phyloP scores from a whole-genome alignment of 169 alveolate genomes.

The Miamiensis avidus region DNA sequence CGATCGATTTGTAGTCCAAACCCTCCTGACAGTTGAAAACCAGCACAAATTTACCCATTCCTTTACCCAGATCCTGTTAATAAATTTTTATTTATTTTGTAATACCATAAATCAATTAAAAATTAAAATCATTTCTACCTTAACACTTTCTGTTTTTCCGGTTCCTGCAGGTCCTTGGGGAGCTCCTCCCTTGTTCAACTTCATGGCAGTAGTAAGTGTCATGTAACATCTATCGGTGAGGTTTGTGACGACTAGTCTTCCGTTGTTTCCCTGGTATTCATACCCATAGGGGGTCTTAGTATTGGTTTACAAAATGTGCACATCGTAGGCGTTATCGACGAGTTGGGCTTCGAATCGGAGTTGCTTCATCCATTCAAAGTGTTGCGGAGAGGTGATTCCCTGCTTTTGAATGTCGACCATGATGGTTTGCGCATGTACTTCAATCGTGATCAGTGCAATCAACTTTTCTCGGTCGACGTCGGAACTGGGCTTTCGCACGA shows the following conservation, averaged over 20 bases:
- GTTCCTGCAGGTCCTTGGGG: constrained; percentile 99
- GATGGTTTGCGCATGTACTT: constrained; percentile 55
- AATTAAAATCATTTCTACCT: constrained; percentile 16
- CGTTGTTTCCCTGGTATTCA: constrained; percentile 97
- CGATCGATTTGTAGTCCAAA: constrained; percentile 92
- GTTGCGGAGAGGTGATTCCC: constrained; percentile 80
- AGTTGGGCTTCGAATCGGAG: constrained; percentile 80
- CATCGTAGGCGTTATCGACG: constrained; percentile 29
- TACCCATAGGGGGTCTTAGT: constrained; percentile 94
- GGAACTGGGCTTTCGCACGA: constrained; percentile 83
- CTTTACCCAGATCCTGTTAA: constrained; percentile 90
- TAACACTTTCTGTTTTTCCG: constrained; percentile 97
- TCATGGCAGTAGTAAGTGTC: constrained; percentile 94
- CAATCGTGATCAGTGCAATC: constrained; percentile 93
- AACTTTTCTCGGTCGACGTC: constrained; percentile 85
- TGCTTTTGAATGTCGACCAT: constrained; percentile 57
- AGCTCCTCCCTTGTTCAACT: constrained; percentile 96
- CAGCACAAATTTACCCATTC: constrained; percentile 94
- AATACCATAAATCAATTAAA: too few relatives aligned
- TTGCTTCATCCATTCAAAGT: constrained; percentile 94
- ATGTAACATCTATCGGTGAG: constrained; percentile 97
- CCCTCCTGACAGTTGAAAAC: constrained; percentile 96
- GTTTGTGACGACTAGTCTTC: constrained; percentile 96
- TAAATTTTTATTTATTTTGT: too few relatives aligned
- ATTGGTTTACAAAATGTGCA: constrained; percentile 91